phyloP scores from a whole-genome alignment of 768 basidiomycete genomes.

The Infundibulicybe gibba region DNA sequence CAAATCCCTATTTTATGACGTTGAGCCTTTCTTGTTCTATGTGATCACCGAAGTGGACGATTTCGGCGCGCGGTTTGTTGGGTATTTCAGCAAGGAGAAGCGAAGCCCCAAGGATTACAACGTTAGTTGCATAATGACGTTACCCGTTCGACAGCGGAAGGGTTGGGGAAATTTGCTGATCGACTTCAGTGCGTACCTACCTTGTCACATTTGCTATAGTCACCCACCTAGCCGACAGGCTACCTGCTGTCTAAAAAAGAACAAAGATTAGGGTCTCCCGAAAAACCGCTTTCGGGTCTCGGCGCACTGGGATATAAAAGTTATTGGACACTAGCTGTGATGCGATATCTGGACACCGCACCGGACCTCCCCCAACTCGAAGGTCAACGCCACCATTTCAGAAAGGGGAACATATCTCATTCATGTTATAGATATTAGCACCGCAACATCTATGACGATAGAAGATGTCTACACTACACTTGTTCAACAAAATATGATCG shows the following conservation, averaged over 20 bases:
- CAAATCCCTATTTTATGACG: conserved; percentile 98
- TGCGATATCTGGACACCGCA: conserved; percentile 66
- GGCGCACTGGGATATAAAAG: conserved; percentile 93
- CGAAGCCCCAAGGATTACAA: conserved; percentile 94
- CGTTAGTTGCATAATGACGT: conserved; percentile 98
- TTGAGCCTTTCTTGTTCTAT: conserved; percentile 98
- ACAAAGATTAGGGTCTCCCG: conserved; percentile 84
- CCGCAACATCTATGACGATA: conserved; percentile 83
- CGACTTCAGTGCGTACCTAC: conserved; percentile 82
- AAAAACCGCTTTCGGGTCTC: conserved; percentile 91
- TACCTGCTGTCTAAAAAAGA: conserved; percentile 97
- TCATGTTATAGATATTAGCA: conserved; percentile 67
- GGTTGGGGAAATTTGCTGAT: conserved; percentile 98
- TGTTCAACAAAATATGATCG: conserved; percentile 71
- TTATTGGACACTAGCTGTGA: conserved; percentile 90
- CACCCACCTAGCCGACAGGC: conserved; percentile 44
- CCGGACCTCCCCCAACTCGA: conserved; percentile 65
- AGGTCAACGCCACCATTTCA: conserved; percentile 46
- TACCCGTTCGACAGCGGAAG: conserved; percentile 89
- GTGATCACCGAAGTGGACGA: conserved; percentile 94
- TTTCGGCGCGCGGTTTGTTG: conserved; percentile 88
- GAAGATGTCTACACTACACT: conserved; percentile 85
- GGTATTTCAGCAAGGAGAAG: conserved; percentile 99
- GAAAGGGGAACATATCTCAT: background rate
- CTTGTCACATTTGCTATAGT: conserved; percentile 1